Conservation (phyloP, 2,329 filamentous ascomycete species). For the Madurella fahalii region DNA sequence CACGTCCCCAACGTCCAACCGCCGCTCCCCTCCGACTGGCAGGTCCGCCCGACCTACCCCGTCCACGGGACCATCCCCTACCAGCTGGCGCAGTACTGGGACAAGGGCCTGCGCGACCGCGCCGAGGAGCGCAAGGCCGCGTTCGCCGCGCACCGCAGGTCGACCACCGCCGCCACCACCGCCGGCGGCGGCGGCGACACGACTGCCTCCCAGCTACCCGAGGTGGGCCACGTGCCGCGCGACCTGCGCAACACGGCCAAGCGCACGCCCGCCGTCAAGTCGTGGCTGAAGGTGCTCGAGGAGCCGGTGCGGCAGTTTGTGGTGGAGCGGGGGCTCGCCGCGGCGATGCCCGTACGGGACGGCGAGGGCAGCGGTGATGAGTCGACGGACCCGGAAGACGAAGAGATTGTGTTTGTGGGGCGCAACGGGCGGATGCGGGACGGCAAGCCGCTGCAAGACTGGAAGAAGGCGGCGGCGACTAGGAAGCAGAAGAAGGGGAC, state of each 20-base stretch:
- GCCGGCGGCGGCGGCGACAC: slow-evolving; percentile 15
- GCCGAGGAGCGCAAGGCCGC: slow-evolving; percentile 44
- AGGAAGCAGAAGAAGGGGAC: slow-evolving; percentile 44
- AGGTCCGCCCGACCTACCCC: slow-evolving; percentile 74
- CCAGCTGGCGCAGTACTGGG: slow-evolving; percentile 83
- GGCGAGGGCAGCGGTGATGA: slow-evolving; percentile 25
- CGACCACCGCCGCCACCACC: not conserved
- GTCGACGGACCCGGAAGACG: slow-evolving; percentile 58
- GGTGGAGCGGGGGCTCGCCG: slow-evolving; percentile 39
- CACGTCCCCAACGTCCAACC: slow-evolving; percentile 83
- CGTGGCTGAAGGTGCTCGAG: slow-evolving; percentile 79
- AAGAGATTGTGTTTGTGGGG: slow-evolving; percentile 90
- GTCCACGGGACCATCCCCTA: slow-evolving; percentile 73
- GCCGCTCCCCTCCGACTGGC: slow-evolving; percentile 78
- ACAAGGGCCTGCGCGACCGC: slow-evolving; percentile 51
- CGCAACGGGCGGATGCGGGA: slow-evolving; percentile 57
- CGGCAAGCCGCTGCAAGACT: slow-evolving; percentile 36
- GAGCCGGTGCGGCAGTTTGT: slow-evolving; percentile 77
- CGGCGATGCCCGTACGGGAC: slow-evolving; percentile 3
- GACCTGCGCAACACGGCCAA: slow-evolving; percentile 79
- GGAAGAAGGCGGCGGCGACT: slow-evolving; percentile 47
- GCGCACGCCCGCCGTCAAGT: slow-evolving; percentile 71
- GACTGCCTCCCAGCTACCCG: slow-evolving; percentile 25
- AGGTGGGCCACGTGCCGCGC: slow-evolving; percentile 63
- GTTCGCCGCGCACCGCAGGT: slow-evolving; percentile 5